Base-by-base conservation (phyloP, 2,329 filamentous ascomycete species). In the Cadophora gregata region DNA sequence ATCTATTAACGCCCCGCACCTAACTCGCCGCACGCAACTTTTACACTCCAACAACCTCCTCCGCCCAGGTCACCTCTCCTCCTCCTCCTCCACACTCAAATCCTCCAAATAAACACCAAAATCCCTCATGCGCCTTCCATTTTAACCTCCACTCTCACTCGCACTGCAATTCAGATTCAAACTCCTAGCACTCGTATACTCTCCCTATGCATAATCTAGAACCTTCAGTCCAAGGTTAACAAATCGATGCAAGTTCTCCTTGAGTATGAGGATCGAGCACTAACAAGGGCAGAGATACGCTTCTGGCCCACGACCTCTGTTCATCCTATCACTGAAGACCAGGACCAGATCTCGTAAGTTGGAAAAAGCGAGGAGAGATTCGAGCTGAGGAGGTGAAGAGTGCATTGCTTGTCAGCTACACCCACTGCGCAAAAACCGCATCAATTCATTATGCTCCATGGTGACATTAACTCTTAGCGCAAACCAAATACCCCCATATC, bases 391-490 rank as follows among this genome's bases (percentile, higher is more conserved):
- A 5, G 19, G 19, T 16, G 19, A 56, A 12, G 25, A 56, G 16
- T 19, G 8, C 31, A 16, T 21, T 4, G 7, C 19, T 51, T 14
- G 5, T 29, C 12, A 10, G 10, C 47, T 27, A 14, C 2, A 19
- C 1, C 21, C 55, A 7, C 12, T 33, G 3, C 27, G 12, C 12
- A 58, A 10, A 42, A 58, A 38, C 3, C 5, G 9, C 21, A 42
- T 58, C 21, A 38, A 16, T 19, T 58, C 55, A 58, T 58, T 58
- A 58, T 58, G 31, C 31, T 36, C n/a, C n/a, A 16, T 38, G 6
- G 21, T 42, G 21, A 58, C 12, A 58, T 42, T 36, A 42, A 58
- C 12, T 21, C 55, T n/a, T n/a, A 42, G 25, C 0, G 31, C 3
- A 42, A 10, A 2, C 33, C 33, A 2, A 42, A 19, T 38, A 14